phyloP scores from a whole-genome alignment of 2,329 filamentous ascomycete species.

The Erysiphe neolycopersici region DNA sequence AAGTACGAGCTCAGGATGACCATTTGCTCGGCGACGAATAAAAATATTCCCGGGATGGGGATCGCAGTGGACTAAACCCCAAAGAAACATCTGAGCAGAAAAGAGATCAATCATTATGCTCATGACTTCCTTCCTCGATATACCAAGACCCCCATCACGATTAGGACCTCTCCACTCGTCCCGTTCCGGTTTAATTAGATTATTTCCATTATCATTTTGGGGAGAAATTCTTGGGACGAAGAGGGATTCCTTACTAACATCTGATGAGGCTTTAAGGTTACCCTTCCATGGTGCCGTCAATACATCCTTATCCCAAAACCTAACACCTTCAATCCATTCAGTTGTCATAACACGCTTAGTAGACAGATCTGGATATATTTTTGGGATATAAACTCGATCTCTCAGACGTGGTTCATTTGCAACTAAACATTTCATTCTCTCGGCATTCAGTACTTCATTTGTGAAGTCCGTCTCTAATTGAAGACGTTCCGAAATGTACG shows the following conservation, averaged over 20 bases:
- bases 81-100: conserved; percentile 93
- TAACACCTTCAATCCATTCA: conserved; percentile 91
- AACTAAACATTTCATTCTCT: conserved; percentile 57
- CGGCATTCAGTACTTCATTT: conserved; percentile 72
- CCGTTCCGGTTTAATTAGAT: conserved; percentile 54
- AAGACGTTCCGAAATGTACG: conserved; percentile 79
- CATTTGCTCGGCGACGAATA: conserved; percentile 57
- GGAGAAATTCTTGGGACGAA: conserved; percentile 10
- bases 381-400: conserved; percentile 66
- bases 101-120: conserved; percentile 90
- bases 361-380: conserved; percentile 57
- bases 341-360: conserved; percentile 71
- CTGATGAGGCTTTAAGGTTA: conserved; percentile 50
- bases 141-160: conserved; percentile 54
- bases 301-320: conserved; percentile 73
- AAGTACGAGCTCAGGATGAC: conserved; percentile 70
- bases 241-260: conserved; percentile 41
- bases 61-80: conserved; percentile 87
- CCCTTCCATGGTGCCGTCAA: conserved; percentile 58
- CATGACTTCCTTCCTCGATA: conserved; percentile 73
- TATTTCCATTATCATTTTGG: conserved; percentile 22
- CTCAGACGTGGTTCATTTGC: conserved; percentile 47
- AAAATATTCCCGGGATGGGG: conserved; percentile 96
- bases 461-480: conserved; percentile 83
- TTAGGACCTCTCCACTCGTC: conserved; percentile 46